Base-by-base conservation (phyloP, 139 green algal species). In the Chlorella sp. region DNA sequence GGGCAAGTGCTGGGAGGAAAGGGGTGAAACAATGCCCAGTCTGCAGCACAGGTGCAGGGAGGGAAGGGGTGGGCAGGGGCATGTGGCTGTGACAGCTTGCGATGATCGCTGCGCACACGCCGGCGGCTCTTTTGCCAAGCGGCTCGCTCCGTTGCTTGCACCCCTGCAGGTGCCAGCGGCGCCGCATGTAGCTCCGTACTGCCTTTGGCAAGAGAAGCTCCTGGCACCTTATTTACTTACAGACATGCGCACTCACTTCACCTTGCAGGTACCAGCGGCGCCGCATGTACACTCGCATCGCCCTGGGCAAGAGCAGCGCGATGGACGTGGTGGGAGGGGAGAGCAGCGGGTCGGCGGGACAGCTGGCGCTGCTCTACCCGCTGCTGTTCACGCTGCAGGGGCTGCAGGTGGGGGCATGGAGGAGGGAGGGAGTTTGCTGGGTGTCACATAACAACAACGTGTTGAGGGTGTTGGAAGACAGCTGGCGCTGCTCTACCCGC, bases 271-370 rank as follows among this genome's bases (percentile, higher is more conserved):
- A 99, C 92, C 97, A 99, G 93, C 91, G 95, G 60, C 92, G 94
- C 60, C 94, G 97, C 66, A 97, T 99, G 97, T 99, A 99, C 94
- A 98, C 96, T 3, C 95, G 97, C 76, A 98, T 99, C 75, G 97
- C 97, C 16, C 93, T 99, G 57, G 97, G 97, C 86, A 98, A 98
- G 89, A 95, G 95, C 84, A 94, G 77, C 34, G 93, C 95, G 32
- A 99, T 99, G 96, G 97, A 99, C 89, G 96, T 99, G 53, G 96
- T 98, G 57, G 92, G 88, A 1, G 96, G 96, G 3, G 97, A 99
- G 91, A 96, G 85, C 85, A 95, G 88, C 61, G 96, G 94, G 30
- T 91, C 89, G 57, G 87, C 90, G 36, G 97, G 97, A 1, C 96
- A 98, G 93, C 93, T 98, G 87, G 86, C 96, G 86, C 77, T 98